These are phyloP conservation scores for Amylocarpus encephaloides DNA, from an alignment of 2,329 filamentous ascomycete species.

Conservation along the genomic window DNA sequence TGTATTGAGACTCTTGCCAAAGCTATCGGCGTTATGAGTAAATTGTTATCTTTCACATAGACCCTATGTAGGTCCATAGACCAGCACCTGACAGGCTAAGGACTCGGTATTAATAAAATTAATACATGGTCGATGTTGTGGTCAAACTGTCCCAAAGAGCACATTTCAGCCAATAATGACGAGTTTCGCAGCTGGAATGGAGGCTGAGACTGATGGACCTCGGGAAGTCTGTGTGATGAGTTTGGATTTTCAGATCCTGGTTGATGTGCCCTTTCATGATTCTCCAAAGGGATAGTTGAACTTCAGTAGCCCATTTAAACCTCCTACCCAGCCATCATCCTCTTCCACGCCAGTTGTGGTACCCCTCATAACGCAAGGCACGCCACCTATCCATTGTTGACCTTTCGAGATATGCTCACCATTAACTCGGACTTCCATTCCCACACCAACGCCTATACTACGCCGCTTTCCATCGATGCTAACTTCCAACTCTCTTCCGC, in stretches of 20 bases:
- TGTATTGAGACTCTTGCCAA: constrained; percentile 43
- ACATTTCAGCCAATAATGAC: no score
- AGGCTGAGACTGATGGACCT: no score
- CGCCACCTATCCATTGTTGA: constrained; percentile 61
- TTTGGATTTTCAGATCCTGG: neutral
- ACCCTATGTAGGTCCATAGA: no score
- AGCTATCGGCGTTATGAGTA: constrained; percentile 40
- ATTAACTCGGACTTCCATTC: constrained; percentile 81
- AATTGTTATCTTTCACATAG: constrained; percentile 20
- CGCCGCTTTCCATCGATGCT: constrained; percentile 69
- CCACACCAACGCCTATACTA: constrained; percentile 60
- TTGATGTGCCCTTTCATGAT: constrained; percentile 19
- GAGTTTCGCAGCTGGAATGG: no score
- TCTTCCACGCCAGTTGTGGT: constrained; percentile 44
- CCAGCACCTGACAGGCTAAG: neutral
- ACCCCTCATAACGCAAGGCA: constrained; percentile 81
- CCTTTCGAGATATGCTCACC: constrained; percentile 66
- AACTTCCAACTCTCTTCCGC: constrained; percentile 69
- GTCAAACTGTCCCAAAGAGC: neutral
- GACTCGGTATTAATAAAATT: neutral
- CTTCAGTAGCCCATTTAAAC: constrained; percentile 86
- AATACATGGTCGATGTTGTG: no score
- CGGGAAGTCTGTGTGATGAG: neutral
- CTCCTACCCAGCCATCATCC: constrained; percentile 95
- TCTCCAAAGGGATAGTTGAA: constrained; percentile 97